These are phyloP conservation scores for Omphalotus guepiniiformis DNA, from an alignment of 768 basidiomycete species.

Conservation along the genomic window DNA sequence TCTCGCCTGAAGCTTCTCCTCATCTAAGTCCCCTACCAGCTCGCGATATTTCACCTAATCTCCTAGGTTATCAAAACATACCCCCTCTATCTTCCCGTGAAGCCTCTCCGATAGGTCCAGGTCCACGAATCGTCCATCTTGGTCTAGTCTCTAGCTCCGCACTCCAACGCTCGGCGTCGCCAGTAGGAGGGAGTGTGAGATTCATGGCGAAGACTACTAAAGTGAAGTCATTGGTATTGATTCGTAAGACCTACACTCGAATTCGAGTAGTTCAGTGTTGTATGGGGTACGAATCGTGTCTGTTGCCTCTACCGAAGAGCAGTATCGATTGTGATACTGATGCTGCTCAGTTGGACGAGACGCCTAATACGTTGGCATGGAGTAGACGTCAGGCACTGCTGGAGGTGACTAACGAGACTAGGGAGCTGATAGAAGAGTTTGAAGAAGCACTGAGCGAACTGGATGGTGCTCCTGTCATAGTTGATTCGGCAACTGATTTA, in stretches of 20 bases:
- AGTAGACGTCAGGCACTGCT: constrained; percentile 49
- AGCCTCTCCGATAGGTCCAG: constrained; percentile 15
- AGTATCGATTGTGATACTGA: constrained; percentile 12
- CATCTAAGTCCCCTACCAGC: constrained; percentile 31
- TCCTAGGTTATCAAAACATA: neutral
- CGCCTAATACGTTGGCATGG: constrained; percentile 40
- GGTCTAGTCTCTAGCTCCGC: constrained; percentile 43
- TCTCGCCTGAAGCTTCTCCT: constrained; percentile 47
- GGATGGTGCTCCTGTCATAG: constrained; percentile 26
- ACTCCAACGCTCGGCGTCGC: constrained; percentile 13
- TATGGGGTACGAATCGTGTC: constrained; percentile 53
- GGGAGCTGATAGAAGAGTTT: constrained; percentile 58
- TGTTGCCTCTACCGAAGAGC: constrained; percentile 41
- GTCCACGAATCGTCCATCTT: constrained; percentile 56
- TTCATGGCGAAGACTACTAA: constrained; percentile 33
- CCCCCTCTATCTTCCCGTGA: neutral
- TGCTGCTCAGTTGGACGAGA: constrained; percentile 27
- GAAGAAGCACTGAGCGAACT: constrained; percentile 28
- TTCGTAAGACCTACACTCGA: constrained; percentile 55
- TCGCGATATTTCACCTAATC: constrained; percentile 8
- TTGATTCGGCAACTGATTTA: constrained; percentile 17
- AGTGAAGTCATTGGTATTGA: constrained; percentile 47
- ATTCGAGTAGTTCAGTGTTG: constrained; percentile 58
- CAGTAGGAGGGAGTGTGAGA: constrained; percentile 18
- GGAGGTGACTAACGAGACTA: constrained; percentile 50